Evolutionary conservation across 305 asterid genomes (phyloP), one percentile per base, ranked within the genome.

Genomic region (Ilex paraguariensis): DNA sequence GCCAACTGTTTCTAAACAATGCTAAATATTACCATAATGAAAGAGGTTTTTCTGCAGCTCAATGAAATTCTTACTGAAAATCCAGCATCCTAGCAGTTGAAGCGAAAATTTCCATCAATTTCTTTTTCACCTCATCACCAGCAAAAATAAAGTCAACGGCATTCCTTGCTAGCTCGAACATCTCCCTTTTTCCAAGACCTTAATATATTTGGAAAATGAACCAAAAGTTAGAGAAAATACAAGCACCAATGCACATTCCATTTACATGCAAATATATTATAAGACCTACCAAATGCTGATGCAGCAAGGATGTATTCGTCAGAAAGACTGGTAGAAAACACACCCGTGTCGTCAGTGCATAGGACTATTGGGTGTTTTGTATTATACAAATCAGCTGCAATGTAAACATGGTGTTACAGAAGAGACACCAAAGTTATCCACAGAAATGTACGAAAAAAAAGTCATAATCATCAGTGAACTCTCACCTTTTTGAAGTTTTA

Each of bases 291-390:
- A 48, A 87, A 84, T 59, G 88, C 64, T 57, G 89, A 73, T 7
- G 84, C 58, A 57, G 91, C 87, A 62, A 82, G 82, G 55, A 65
- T 70, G 40, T 82, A 82, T 70, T 87, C 95, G 46, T 70, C 66
- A 28, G 88, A 81, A 53, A 84, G 65, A 30, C 77, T 79, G 66
- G 90, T 86, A 5, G 87, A 83, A 85, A 83, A 83, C 70, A 86
- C 88, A 58, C 90, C 90, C 6, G 76, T 39, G 68, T 86, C 95
- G 57, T 86, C 95, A 33, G 95, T 81, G 72, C 90, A 86, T 58
- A 86, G 65, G 52, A 77, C 63, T 70, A 86, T 57, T 11, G 90
- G 88, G 71, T 83, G 90, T 70, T 77, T 80, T 56, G 84, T 68
- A 70, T 69, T 66, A 62, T 86, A 79, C 54, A 86, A 69, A 73